Conservation (phyloP, 2,329 filamentous ascomycete genomes). For the Aspergillus neotritici region DNA sequence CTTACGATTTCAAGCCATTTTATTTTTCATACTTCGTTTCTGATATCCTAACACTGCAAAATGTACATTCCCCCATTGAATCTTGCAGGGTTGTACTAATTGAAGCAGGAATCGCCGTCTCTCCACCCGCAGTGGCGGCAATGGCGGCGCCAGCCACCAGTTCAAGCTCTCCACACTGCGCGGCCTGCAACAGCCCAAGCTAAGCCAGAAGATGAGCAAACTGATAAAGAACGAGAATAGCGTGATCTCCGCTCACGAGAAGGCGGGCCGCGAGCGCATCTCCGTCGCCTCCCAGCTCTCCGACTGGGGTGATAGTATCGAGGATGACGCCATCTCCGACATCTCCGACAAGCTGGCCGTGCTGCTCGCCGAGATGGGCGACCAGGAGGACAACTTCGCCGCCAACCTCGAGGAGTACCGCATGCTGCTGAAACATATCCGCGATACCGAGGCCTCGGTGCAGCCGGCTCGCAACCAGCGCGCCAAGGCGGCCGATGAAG, state of each 20-base stretch:
- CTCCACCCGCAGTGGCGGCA: conserved; percentile 35
- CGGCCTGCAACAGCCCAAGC: conserved; percentile 76
- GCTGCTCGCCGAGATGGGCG: conserved; percentile 82
- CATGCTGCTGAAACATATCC: conserved; percentile 76
- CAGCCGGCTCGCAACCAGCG: conserved; percentile 87
- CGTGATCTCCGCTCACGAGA: conserved; percentile 76
- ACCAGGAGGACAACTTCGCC: conserved; percentile 86
- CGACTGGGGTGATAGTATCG: conserved; percentile 91
- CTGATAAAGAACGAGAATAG: conserved; percentile 95
- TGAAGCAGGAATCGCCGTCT: conserved; percentile 38
- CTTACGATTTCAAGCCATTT: too few species aligned
- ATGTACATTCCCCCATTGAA: too few species aligned
- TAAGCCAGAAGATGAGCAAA: conserved; percentile 80
- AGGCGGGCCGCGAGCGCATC: conserved; percentile 75
- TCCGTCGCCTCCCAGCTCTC: conserved; percentile 85
- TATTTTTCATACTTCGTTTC: too few species aligned
- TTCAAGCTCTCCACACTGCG: conserved; percentile 86
- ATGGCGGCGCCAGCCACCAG: conserved; percentile 47
- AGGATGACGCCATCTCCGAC: conserved; percentile 80
- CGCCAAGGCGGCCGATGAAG: conserved; percentile 84
- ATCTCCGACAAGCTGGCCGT: conserved; percentile 95
- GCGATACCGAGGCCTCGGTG: conserved; percentile 92
- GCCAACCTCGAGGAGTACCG: conserved; percentile 83
- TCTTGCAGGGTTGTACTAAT: background rate
- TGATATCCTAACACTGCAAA: too few species aligned